phyloP scores from a whole-genome alignment of 2,329 filamentous ascomycete species.

The Cladophialophora chaetospira region DNA sequence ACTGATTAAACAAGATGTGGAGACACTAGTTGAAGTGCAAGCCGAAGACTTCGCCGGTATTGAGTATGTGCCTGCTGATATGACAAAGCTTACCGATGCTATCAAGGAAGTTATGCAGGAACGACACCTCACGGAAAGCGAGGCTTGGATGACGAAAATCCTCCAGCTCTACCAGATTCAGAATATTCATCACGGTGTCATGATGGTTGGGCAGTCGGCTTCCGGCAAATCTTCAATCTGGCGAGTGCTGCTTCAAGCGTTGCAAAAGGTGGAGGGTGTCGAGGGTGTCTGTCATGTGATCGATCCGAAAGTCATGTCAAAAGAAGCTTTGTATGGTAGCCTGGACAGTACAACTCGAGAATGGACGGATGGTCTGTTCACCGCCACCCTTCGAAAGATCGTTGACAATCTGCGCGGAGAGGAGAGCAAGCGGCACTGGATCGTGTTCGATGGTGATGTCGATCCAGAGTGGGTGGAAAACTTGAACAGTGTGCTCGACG shows the following conservation, averaged over 20 bases:
- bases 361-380: slow-evolving; percentile 98
- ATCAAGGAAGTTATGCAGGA: slow-evolving; percentile 82
- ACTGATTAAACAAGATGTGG: slow-evolving; percentile 87
- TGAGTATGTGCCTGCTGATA: slow-evolving; percentile 85
- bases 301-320: slow-evolving; percentile 99
- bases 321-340: slow-evolving; percentile 93
- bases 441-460: slow-evolving; percentile 98
- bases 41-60: slow-evolving; percentile 86
- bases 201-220: slow-evolving; percentile 99
- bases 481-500: slow-evolving; percentile 97
- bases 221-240: slow-evolving; percentile 95
- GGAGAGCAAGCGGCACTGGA: slow-evolving; percentile 96
- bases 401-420: slow-evolving; percentile 98
- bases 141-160: slow-evolving; percentile 96
- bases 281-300: slow-evolving; percentile 98
- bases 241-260: slow-evolving; percentile 85
- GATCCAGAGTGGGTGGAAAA: slow-evolving; percentile 99
- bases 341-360: slow-evolving; percentile 95
- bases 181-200: slow-evolving; percentile 96
- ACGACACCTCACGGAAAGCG: slow-evolving; percentile 83
- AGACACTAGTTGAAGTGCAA: slow-evolving; percentile 84
- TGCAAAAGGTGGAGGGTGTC: slow-evolving; percentile 85
- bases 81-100: slow-evolving; percentile 75
- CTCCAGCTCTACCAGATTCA: slow-evolving; percentile 98
- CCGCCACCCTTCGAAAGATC: slow-evolving; percentile 95